Conservation (phyloP, 1,139 yeast genomes). For the Scheffersomyces lignicola region DNA sequence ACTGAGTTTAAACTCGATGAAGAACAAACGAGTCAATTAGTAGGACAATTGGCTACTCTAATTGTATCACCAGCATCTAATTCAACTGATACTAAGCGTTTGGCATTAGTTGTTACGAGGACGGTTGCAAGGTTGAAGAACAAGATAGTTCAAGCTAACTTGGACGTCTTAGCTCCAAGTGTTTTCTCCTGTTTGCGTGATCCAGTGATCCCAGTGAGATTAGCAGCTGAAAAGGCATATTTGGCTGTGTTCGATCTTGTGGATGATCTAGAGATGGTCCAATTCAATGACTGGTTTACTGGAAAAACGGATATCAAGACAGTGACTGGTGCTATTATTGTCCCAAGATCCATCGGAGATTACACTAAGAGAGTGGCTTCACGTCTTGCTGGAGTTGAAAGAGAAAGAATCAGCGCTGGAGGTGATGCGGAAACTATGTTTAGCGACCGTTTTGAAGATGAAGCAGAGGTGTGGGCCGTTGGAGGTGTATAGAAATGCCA, state of each 20-base stretch:
- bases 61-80: conserved; percentile 56
- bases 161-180: conserved; percentile 65
- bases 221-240: conserved; percentile 93
- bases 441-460: conserved; percentile 86
- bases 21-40: conserved; percentile 33
- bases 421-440: conserved; percentile 87
- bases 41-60: conserved; percentile 50
- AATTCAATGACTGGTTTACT: conserved; percentile 63
- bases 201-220: conserved; percentile 80
- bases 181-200: conserved; percentile 86
- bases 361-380: conserved; percentile 85
- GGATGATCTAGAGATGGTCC: conserved; percentile 59
- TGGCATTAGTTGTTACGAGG: conserved; percentile 73
- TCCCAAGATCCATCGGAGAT: conserved; percentile 77
- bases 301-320: conserved; percentile 29
- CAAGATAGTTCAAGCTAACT: conserved; percentile 47
- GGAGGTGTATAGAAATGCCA: conserved; percentile 46
- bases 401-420: conserved; percentile 85
- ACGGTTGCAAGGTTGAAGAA: conserved; percentile 68
- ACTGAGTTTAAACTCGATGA: conserved; percentile 34
- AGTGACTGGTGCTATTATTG: conserved; percentile 50
- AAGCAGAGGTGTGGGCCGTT: conserved; percentile 82
- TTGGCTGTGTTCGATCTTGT: conserved; percentile 70
- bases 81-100: conserved; percentile 79
- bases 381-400: conserved; percentile 80